Evolutionary conservation across 2,329 filamentous ascomycete species (phyloP).

Genomic region (Diplodia mutila): DNA sequence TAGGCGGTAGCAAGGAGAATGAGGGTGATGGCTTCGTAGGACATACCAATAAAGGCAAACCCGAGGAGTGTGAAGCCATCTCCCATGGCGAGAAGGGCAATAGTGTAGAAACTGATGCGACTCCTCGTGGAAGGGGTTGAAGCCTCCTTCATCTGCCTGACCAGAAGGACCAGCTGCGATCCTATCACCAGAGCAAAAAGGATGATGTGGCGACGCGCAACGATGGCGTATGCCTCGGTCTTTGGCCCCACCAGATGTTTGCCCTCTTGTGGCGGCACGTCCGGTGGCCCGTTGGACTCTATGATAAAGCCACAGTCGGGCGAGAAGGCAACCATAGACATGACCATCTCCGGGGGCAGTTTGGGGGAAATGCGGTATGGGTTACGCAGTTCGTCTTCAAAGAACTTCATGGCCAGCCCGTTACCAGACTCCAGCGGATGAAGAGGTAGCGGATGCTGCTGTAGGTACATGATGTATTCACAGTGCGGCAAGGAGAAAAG

Average conservation of each 20-base stretch:
- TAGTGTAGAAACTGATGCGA: conserved; percentile 66
- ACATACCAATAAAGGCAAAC: conserved; percentile 58
- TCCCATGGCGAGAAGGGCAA: conserved; percentile 63
- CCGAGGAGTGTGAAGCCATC: conserved; percentile 62
- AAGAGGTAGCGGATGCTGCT: conserved; percentile 62
- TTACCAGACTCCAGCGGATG: not conserved
- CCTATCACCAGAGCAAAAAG: conserved; percentile 55
- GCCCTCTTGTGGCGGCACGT: conserved; percentile 54
- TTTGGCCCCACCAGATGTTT: conserved; percentile 62
- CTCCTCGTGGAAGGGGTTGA: conserved; percentile 67
- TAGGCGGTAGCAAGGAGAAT: conserved; percentile 61
- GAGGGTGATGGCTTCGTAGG: conserved; percentile 53
- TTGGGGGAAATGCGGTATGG: conserved; percentile 62
- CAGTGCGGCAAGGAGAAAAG: conserved; percentile 72
- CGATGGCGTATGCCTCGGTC: conserved; percentile 58
- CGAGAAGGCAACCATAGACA: conserved; percentile 66
- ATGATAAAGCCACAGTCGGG: conserved; percentile 70
- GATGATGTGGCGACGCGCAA: conserved; percentile 57
- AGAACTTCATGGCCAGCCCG: conserved; percentile 48
- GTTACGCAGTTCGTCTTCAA: conserved; percentile 63
- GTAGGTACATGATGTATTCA: conserved; percentile 86
- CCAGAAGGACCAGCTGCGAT: conserved; percentile 59
- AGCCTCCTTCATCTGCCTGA: conserved; percentile 66
- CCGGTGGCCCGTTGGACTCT: conserved; percentile 63
- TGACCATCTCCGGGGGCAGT: conserved; percentile 55